Base-by-base conservation (phyloP, 768 basidiomycete species). In the Cyclocybe aegerita region DNA sequence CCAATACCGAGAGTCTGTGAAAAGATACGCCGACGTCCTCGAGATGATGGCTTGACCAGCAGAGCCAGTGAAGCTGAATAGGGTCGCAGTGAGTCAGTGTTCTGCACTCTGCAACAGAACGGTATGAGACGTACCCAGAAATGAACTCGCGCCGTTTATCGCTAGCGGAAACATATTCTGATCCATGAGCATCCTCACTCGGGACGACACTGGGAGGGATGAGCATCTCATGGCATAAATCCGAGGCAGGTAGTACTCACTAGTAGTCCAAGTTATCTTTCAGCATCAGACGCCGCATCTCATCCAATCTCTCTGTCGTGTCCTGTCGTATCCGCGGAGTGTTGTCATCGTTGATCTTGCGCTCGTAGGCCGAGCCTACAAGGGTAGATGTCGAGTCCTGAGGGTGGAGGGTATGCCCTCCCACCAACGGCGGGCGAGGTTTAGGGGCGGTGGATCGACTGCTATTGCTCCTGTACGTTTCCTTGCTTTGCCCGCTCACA, bases 1-100 rank as follows among this genome's bases (percentile, higher is more conserved):
- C 88, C 89, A 93, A 61, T 93, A 93, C 10, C 90, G 80, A 8
- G 91, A 86, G 64, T 93, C 90, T 14, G 83, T 83, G 55, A 92
- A 71, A 39, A 93, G 72, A 59, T 90, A 91, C 7, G 91, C 91
- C 7, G 77, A 69, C 5, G 73, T 75, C 61, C 73, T 73, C 3
- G 88, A 84, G 29, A 93, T 67, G 39, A 93, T 77, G 9, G 86
- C 90, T 52, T 82, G 73, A 11, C 90, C 91, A 16, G 83, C 81
- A 32, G 82, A 80, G 32, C 63, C 65, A 23, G 62, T 58, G 33
- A 72, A 74, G 6, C 60, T 67, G 43, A 29, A 30, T 14, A 36
- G 32, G 23, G 38, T 46, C 16, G 43, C 30, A 36, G 52, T 50
- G 36, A 52, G 39, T 15, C 36, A 49, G 34, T 47, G 40, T 36